A percentile compares a stretch with the other conserved stretches of the same genome.
Conservation (phyloP, 2,329 filamentous ascomycete genomes). For the Hymenoscyphus salicellus region DNA sequence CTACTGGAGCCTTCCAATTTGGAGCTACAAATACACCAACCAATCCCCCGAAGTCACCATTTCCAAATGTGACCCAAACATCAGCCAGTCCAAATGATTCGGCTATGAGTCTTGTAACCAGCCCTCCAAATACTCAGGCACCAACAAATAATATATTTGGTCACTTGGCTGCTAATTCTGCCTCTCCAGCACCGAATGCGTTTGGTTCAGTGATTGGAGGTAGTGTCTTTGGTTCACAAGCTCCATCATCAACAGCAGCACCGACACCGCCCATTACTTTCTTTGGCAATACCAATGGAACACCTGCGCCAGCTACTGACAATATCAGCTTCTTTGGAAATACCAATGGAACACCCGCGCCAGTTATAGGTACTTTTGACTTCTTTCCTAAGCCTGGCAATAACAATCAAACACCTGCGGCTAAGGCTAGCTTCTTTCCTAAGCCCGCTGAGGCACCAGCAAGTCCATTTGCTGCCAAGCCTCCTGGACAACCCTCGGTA, state of each 20-base stretch:
- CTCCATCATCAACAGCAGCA: not conserved
- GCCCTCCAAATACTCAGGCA: not conserved
- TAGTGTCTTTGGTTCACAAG: not conserved
- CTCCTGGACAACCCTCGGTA: no score
- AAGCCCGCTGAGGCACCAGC: no score
- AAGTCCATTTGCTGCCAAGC: no score
- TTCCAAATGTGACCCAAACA: slow-evolving; percentile 4
- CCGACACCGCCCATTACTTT: not conserved
- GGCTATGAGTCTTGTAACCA: not conserved
- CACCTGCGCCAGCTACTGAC: no score
- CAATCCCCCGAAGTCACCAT: slow-evolving; percentile 10
- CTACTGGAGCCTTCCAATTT: slow-evolving; percentile 15
- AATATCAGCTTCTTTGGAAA: not conserved
- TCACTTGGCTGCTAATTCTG: not conserved
- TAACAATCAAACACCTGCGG: no score
- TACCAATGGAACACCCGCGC: no score
- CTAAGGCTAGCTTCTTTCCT: no score
- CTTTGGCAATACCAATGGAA: not conserved
- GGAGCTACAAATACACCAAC: slow-evolving; percentile 5
- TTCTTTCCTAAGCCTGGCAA: not conserved
- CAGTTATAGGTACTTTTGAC: no score
- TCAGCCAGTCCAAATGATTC: not conserved
- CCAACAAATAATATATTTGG: not conserved
- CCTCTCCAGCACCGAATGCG: not conserved
- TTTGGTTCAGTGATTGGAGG: not conserved